phyloP scores from a whole-genome alignment of 202 grass and related monocot species.

The Eragrostis tef region DNA sequence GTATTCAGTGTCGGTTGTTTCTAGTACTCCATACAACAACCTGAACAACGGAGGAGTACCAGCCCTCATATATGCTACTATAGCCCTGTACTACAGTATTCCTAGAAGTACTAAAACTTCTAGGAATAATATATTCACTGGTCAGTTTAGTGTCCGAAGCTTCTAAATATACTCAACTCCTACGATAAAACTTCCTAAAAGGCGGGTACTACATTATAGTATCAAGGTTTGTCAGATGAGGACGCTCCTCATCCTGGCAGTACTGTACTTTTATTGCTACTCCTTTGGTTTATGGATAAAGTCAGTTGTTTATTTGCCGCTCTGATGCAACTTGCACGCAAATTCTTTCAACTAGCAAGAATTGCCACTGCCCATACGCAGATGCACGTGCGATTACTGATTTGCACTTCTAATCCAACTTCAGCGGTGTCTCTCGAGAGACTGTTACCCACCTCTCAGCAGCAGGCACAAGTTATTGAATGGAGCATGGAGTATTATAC shows the following conservation, averaged over 20 bases:
- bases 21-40: too few species aligned
- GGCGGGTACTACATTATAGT: not conserved
- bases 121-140: slow-evolving; percentile 38
- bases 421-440: not conserved
- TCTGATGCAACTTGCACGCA: not conserved
- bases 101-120: not conserved
- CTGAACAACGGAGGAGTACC: not conserved
- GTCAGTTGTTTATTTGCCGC: not conserved
- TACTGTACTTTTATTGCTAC: not conserved
- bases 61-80: not conserved
- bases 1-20: too few species aligned
- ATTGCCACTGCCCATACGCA: not conserved
- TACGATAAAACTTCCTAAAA: slow-evolving; percentile 12
- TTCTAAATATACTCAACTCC: slow-evolving; percentile 51
- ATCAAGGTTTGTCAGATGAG: slow-evolving; percentile 37
- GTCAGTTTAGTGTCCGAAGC: slow-evolving; percentile 51
- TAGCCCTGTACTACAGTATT: not conserved
- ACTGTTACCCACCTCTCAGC: not conserved
- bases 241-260: not conserved
- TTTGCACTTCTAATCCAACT: not conserved
- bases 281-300: not conserved
- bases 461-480: slow-evolving; percentile 24
- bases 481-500: not conserved
- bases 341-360: slow-evolving; percentile 4
- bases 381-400: slow-evolving; percentile 4